phyloP scores from a whole-genome alignment of 2,329 filamentous ascomycete genomes.

The Zarea fungicola region DNA sequence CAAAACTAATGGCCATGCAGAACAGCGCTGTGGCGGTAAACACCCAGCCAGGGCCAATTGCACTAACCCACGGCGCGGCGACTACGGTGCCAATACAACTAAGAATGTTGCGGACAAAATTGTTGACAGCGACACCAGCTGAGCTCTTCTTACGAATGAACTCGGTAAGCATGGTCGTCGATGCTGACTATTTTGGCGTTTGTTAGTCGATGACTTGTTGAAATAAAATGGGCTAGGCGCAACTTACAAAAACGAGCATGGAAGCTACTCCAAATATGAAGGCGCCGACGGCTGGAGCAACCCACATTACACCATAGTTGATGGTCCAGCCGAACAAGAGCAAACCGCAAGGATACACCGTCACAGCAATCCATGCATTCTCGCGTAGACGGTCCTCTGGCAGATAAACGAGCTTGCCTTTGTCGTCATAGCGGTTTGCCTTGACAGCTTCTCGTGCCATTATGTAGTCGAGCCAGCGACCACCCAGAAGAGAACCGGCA shows the following conservation, averaged over 20 bases:
- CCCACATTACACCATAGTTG: slow-evolving; percentile 59
- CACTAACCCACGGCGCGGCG: slow-evolving; percentile 63
- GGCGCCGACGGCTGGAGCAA: slow-evolving; percentile 57
- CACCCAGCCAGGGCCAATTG: slow-evolving; percentile 70
- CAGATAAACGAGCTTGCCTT: slow-evolving; percentile 60
- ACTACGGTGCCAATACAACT: slow-evolving; percentile 66
- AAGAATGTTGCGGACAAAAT: slow-evolving; percentile 75
- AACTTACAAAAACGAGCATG: slow-evolving; percentile 65
- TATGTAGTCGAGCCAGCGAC: slow-evolving; percentile 73
- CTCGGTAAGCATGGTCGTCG: slow-evolving; percentile 80
- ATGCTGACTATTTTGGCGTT: slow-evolving; percentile 38
- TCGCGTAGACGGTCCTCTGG: slow-evolving; percentile 81
- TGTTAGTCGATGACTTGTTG: not conserved
- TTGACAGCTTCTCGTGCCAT: slow-evolving; percentile 72
- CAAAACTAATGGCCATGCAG: slow-evolving; percentile 3
- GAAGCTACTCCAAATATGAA: slow-evolving; percentile 71
- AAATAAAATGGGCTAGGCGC: not conserved
- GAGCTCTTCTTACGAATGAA: slow-evolving; percentile 70
- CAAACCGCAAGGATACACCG: slow-evolving; percentile 64
- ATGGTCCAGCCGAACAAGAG: slow-evolving; percentile 75
- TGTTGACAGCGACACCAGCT: slow-evolving; percentile 73
- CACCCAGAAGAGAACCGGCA: slow-evolving; percentile 61
- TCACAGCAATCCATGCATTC: slow-evolving; percentile 71
- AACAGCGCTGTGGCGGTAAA: slow-evolving; percentile 48
- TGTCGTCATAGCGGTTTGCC: slow-evolving; percentile 61